Evolutionary conservation across 352 stramenopile genomes (phyloP).

Genomic region (Blastocystis sp.): DNA sequence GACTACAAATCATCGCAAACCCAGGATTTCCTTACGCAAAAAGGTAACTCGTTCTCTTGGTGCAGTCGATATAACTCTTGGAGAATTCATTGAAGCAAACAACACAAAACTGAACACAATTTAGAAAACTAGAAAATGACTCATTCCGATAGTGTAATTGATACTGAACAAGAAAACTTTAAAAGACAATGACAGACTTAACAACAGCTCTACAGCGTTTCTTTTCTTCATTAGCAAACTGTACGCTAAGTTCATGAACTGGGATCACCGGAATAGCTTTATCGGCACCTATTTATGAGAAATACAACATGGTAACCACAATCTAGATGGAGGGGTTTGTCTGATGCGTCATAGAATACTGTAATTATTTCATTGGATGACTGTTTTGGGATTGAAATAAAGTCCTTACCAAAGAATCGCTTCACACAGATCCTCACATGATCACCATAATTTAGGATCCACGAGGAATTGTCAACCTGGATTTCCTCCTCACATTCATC

Average conservation of each 20-base stretch:
- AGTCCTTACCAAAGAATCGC: not conserved
- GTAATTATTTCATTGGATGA: not conserved
- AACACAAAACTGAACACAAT: too few species aligned
- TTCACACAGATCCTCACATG: not conserved
- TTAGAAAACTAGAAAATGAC: too few species aligned
- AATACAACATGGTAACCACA: too few species aligned
- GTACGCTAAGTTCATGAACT: too few species aligned
- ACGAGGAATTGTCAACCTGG: not conserved
- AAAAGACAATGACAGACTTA: too few species aligned
- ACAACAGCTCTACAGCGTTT: too few species aligned
- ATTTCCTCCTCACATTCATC: conserved; percentile 9
- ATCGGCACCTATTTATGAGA: too few species aligned
- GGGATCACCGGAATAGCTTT: too few species aligned
- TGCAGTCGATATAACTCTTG: not conserved
- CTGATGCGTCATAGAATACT: not conserved
- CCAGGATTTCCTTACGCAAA: not conserved
- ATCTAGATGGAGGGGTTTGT: too few species aligned
- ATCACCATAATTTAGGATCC: not conserved
- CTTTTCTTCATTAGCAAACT: too few species aligned
- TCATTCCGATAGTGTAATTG: too few species aligned
- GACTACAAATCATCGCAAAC: conserved; percentile 2
- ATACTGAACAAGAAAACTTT: too few species aligned
- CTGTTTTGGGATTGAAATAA: not conserved
- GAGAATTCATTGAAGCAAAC: not conserved
- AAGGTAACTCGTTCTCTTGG: conserved; percentile 38